Evolutionary conservation across 2,329 filamentous ascomycete genomes (phyloP).

Genomic region (Arthrobotrys pseudoclavata): DNA sequence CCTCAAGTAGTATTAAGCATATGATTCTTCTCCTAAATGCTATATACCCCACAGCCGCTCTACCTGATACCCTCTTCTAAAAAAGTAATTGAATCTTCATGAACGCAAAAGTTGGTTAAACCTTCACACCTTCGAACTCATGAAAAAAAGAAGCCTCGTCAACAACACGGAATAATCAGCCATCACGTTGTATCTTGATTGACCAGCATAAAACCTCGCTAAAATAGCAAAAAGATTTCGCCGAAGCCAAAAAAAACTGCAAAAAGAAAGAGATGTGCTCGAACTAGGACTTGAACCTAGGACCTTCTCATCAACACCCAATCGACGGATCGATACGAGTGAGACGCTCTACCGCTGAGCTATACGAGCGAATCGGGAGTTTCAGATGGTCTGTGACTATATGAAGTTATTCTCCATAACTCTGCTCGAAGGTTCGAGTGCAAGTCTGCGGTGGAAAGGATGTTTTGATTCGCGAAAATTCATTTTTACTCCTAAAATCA

Average conservation of each 20-base stretch:
- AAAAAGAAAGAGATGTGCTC: slow-evolving; percentile 37
- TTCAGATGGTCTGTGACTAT: not conserved
- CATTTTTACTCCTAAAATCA: not conserved
- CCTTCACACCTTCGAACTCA: not conserved
- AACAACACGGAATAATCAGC: not conserved
- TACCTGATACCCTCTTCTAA: too few species aligned
- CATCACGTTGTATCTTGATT: slow-evolving; percentile 17
- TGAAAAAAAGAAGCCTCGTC: not conserved
- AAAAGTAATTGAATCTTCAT: too few species aligned
- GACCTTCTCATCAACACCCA: slow-evolving; percentile 60
- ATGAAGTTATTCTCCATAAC: not conserved
- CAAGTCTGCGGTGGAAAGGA: not conserved
- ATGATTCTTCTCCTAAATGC: too few species aligned
- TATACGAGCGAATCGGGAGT: slow-evolving; percentile 52
- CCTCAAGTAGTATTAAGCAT: too few species aligned
- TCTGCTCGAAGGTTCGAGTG: too few species aligned
- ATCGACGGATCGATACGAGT: slow-evolving; percentile 56
- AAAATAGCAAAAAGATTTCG: slow-evolving; percentile 9
- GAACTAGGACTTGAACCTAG: slow-evolving; percentile 60
- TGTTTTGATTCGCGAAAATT: not conserved
- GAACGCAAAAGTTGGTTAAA: not conserved
- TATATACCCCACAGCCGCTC: too few species aligned
- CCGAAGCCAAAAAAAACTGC: slow-evolving; percentile 24
- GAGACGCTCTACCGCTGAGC: slow-evolving; percentile 61
- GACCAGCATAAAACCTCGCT: not conserved